A percentile compares a stretch with the other conserved stretches of the same genome.
Evolutionary conservation across 2,329 filamentous ascomycete genomes (phyloP).

Genomic region (Aspergillus sp.): DNA sequence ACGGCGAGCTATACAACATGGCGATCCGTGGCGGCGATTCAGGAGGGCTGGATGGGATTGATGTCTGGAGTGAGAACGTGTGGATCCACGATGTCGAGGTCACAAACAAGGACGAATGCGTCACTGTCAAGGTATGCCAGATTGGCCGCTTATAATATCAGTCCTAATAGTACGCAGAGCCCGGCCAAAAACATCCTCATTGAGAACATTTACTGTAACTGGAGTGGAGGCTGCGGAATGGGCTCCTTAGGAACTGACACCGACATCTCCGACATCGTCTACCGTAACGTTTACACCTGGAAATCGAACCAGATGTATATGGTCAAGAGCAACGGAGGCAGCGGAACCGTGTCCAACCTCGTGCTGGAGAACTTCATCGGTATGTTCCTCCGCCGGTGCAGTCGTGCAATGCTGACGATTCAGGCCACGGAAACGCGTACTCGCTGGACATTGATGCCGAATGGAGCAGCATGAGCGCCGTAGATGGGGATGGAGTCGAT

Average conservation of each 20-base stretch:
- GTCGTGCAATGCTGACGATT: background rate
- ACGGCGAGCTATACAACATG: constrained; percentile 58
- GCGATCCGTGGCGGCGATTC: constrained; percentile 53
- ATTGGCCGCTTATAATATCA: background rate
- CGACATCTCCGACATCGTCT: constrained; percentile 53
- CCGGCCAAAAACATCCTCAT: constrained; percentile 56
- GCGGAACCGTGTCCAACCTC: constrained; percentile 52
- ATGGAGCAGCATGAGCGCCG: constrained; percentile 48
- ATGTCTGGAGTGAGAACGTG: constrained; percentile 56
- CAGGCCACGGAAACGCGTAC: constrained; percentile 59
- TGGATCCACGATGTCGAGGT: constrained; percentile 62
- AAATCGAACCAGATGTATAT: constrained; percentile 64
- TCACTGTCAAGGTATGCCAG: constrained; percentile 51
- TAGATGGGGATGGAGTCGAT: constrained; percentile 52
- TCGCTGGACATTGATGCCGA: constrained; percentile 56
- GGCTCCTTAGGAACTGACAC: constrained; percentile 54
- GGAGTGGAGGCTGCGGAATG: constrained; percentile 59
- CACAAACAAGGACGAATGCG: constrained; percentile 63
- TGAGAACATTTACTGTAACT: constrained; percentile 63
- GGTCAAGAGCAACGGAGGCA: constrained; percentile 62
- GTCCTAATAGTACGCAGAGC: constrained; percentile 29
- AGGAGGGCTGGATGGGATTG: constrained; percentile 58
- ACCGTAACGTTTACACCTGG: constrained; percentile 59
- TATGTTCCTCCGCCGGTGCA: constrained; percentile 7
- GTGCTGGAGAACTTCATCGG: constrained; percentile 57